Conservation (phyloP, 768 basidiomycete genomes). For the Macrolepiota dolichaula region DNA sequence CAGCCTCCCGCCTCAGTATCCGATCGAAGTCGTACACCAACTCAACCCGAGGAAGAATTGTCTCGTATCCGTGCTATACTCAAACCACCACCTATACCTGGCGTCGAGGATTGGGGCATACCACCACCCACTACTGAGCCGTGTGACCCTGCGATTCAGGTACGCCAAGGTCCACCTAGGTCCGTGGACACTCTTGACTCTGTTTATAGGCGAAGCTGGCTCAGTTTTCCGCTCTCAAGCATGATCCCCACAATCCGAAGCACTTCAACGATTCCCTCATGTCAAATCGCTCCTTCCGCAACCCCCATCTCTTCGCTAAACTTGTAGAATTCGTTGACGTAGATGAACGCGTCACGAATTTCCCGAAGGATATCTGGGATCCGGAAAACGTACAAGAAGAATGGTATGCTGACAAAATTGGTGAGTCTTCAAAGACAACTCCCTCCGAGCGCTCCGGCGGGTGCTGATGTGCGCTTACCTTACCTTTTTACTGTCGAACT, state of each 20-base stretch:
- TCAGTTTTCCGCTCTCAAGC: conserved; percentile 74
- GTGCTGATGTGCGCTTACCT: conserved; percentile 25
- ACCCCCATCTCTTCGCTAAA: conserved; percentile 94
- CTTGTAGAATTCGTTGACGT: conserved; percentile 94
- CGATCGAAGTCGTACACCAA: conserved; percentile 20
- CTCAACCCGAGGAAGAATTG: conserved; percentile 43
- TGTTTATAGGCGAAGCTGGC: conserved; percentile 67
- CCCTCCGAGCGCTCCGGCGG: not conserved
- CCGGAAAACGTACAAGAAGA: conserved; percentile 57
- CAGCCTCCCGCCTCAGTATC: not conserved
- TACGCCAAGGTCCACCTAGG: conserved; percentile 23
- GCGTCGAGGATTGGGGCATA: conserved; percentile 74
- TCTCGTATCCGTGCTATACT: conserved; percentile 52
- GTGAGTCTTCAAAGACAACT: conserved; percentile 41
- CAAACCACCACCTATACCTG: conserved; percentile 61
- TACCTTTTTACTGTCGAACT: conserved; percentile 5
- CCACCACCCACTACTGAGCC: conserved; percentile 51
- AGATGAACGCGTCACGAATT: conserved; percentile 84
- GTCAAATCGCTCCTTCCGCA: conserved; percentile 89
- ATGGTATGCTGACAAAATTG: conserved; percentile 79
- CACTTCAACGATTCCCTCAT: conserved; percentile 97
- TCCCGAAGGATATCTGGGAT: conserved; percentile 73
- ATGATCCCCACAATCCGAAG: conserved; percentile 55
- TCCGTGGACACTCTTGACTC: not conserved
- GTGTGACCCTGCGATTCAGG: conserved; percentile 64